Percentiles rank a stretch among this genome's conserved stretches.
Conservation (phyloP, 352 stramenopile species). For the Phytophthora podocarpi region DNA sequence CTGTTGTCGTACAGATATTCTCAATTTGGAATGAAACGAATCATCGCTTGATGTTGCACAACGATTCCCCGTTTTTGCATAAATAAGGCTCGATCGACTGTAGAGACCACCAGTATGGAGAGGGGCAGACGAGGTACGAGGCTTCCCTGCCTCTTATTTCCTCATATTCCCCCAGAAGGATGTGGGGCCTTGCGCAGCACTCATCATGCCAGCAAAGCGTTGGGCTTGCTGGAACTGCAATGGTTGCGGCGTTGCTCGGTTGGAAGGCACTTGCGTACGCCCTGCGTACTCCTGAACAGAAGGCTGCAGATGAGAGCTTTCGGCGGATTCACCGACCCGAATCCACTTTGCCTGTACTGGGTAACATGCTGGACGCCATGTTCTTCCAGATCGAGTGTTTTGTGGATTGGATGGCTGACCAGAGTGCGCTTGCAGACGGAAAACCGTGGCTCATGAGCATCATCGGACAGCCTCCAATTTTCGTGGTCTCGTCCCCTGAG, state of each 20-base stretch:
- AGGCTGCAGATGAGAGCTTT: conserved; percentile 23
- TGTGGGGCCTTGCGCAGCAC: conserved; percentile 14
- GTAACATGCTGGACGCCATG: conserved; percentile 45
- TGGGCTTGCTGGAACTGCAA: conserved; percentile 6
- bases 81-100: no score
- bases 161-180: background rate
- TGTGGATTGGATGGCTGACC: conserved; percentile 43
- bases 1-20: no score
- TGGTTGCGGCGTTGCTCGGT: conserved; percentile 9
- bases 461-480: conserved; percentile 21
- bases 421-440: conserved; percentile 31
- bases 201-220: conserved; percentile 5
- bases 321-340: conserved; percentile 21
- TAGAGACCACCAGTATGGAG: no score
- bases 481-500: conserved; percentile 41
- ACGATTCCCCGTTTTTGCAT: conserved; percentile 2
- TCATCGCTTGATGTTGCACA: no score
- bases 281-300: conserved; percentile 6
- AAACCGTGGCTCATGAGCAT: conserved; percentile 39
- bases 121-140: conserved; percentile 6
- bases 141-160: conserved; percentile 4
- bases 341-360: conserved; percentile 38
- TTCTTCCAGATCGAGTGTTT: conserved; percentile 32
- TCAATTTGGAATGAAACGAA: no score
- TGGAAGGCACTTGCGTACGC: conserved; percentile 14